phyloP scores from a whole-genome alignment of 169 alveolate genomes.

The Plasmodium blacklocki region DNA sequence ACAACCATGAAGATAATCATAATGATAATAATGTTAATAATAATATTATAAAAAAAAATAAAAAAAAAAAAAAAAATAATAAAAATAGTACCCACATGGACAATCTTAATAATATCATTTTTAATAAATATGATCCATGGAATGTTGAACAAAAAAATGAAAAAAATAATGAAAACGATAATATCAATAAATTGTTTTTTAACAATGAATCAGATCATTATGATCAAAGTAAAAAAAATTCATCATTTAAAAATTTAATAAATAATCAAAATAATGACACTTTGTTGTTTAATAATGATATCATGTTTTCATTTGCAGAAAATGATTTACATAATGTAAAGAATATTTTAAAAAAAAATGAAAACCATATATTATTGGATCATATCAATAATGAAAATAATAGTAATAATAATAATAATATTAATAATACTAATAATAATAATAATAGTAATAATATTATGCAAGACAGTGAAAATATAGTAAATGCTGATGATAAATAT shows the following conservation, averaged over 20 bases:
- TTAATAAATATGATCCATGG: conserved; percentile 77
- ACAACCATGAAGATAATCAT: conserved; percentile 4
- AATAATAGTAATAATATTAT: background rate
- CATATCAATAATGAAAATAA: background rate
- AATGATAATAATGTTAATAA: too few relatives aligned
- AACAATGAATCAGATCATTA: background rate
- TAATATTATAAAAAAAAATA: conserved; percentile 7
- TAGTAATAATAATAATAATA: background rate
- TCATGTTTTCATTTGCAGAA: conserved; percentile 35
- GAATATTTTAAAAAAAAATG: conserved; percentile 1
- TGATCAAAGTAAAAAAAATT: background rate
- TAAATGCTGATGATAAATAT: conserved; percentile 29
- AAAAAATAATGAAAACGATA: conserved; percentile 5
- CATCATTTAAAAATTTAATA: background rate
- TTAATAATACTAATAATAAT: background rate
- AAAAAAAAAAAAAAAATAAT: conserved; percentile 45
- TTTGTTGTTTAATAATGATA: conserved; percentile 21
- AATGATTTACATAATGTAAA: conserved; percentile 4
- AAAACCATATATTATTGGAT: background rate
- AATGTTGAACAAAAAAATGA: conserved; percentile 33
- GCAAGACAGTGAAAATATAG: too few relatives aligned
- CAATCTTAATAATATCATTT: conserved; percentile 61
- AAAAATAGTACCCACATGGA: conserved; percentile 8
- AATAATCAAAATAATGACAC: background rate
- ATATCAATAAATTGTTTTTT: conserved; percentile 16